Evolutionary conservation across 768 basidiomycete species (phyloP).

Genomic region (Trametopsis cervina): DNA sequence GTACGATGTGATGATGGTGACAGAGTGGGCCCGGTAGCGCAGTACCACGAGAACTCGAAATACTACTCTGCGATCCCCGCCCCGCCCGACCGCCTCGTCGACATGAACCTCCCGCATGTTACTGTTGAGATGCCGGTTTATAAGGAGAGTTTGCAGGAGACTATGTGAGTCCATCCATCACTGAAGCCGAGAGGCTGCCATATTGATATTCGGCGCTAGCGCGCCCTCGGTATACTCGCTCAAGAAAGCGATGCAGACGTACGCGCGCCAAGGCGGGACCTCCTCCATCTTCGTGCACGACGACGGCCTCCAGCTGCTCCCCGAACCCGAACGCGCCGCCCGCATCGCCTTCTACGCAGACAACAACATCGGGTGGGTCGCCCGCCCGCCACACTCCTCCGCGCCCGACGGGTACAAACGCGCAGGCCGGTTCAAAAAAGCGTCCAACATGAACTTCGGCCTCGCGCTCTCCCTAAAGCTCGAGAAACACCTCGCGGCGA

Average conservation of each 20-base stretch:
- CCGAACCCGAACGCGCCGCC: constrained; percentile 52
- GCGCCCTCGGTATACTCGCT: constrained; percentile 68
- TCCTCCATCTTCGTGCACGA: constrained; percentile 78
- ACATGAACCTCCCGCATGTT: constrained; percentile 61
- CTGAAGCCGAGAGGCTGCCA: no score
- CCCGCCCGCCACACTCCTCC: constrained; percentile 65
- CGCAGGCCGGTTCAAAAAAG: constrained; percentile 90
- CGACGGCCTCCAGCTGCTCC: constrained; percentile 70
- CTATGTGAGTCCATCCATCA: constrained; percentile 53
- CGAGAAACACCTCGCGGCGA: constrained; percentile 41
- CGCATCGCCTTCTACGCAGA: constrained; percentile 71
- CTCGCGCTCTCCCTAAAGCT: constrained; percentile 59
- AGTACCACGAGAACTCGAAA: constrained; percentile 77
- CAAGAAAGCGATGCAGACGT: constrained; percentile 87
- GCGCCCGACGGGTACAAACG: constrained; percentile 65
- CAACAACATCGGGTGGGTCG: constrained; percentile 78
- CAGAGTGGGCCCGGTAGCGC: constrained; percentile 78
- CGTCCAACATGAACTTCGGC: constrained; percentile 87
- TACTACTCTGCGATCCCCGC: constrained; percentile 74
- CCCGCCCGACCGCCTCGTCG: constrained; percentile 53
- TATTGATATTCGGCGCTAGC: constrained; percentile 27
- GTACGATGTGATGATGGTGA: no score
- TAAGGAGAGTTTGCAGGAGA: constrained; percentile 76
- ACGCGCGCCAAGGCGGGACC: constrained; percentile 83
- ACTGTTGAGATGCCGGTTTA: constrained; percentile 85